Conservation (phyloP, 148 eudicot species). For the Cornus controversa region DNA sequence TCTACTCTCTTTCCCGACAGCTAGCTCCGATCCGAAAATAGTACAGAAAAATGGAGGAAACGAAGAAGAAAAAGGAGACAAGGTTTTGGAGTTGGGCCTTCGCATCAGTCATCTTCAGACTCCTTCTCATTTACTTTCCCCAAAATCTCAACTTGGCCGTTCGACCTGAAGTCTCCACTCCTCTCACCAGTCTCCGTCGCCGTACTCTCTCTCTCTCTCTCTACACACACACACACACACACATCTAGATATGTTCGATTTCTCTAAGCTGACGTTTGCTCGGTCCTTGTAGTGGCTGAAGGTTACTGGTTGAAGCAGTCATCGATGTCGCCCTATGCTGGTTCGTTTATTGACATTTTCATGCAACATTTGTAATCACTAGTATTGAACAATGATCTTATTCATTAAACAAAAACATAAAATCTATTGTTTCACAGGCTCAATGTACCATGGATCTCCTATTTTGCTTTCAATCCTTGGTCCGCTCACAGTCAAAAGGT, state of each 20-base stretch:
- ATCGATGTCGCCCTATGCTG: constrained; percentile 87
- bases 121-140: constrained; percentile 64
- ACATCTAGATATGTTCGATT: too few relatives aligned
- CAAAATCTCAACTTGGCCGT: constrained; percentile 51
- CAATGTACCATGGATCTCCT: constrained; percentile 99
- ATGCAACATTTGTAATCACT: background rate
- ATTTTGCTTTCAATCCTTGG: constrained; percentile 77
- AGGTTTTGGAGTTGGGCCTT: constrained; percentile 76
- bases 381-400: background rate
- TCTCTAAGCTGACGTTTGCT: constrained; percentile 1
- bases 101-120: constrained; percentile 52
- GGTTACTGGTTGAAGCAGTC: constrained; percentile 90
- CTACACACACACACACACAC: background rate
- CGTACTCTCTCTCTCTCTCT: constrained; percentile 45
- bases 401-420: background rate
- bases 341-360: constrained; percentile 27
- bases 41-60: constrained; percentile 13
- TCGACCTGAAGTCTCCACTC: constrained; percentile 96
- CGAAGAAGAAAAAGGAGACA: constrained; percentile 15
- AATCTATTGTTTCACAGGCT: constrained; percentile 44
- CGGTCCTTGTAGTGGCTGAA: constrained; percentile 63
- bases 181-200: constrained; percentile 91
- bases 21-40: constrained; percentile 17
- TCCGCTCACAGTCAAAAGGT: constrained; percentile 79
- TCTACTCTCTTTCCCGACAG: background rate